Percentiles rank a stretch among this genome's conserved stretches.
Evolutionary conservation across 768 basidiomycete genomes (phyloP).

Genomic region (Suillus ampliporus): DNA sequence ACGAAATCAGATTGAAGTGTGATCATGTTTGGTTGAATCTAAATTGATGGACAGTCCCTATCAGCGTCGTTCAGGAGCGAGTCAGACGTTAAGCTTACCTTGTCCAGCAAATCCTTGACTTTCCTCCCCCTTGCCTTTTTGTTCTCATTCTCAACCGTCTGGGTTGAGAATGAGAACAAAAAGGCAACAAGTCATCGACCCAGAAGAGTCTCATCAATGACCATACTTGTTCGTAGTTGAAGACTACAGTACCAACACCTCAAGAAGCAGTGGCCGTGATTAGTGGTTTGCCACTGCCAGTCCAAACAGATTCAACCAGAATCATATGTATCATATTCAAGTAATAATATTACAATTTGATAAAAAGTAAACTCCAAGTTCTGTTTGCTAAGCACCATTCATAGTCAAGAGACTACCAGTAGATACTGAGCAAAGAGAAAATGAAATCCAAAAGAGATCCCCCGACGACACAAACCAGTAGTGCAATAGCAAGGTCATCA

Average conservation of each 20-base stretch:
- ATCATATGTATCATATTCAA: too few species aligned
- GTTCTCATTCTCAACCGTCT: too few species aligned
- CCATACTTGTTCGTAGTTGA: too few species aligned
- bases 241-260: too few species aligned
- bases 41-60: slow-evolving; percentile 8
- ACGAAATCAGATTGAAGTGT: slow-evolving; percentile 79
- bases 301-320: too few species aligned
- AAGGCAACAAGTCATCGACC: too few species aligned
- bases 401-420: neutral
- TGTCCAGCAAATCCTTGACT: slow-evolving; percentile 88
- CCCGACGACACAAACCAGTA: slow-evolving; percentile 65
- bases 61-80: slow-evolving; percentile 9
- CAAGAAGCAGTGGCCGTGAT: too few species aligned
- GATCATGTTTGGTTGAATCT: slow-evolving; percentile 95
- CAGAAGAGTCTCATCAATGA: too few species aligned
- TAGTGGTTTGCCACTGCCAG: too few species aligned
- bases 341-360: too few species aligned
- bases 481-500: slow-evolving; percentile 49
- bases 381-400: neutral
- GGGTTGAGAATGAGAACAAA: too few species aligned
- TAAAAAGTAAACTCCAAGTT: too few species aligned
- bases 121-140: slow-evolving; percentile 85
- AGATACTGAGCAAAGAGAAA: neutral
- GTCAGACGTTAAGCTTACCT: slow-evolving; percentile 50
- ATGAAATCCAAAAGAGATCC: slow-evolving; percentile 44